Base-by-base conservation (phyloP, 2,329 filamentous ascomycete species). In the Exophiala viscosa region DNA sequence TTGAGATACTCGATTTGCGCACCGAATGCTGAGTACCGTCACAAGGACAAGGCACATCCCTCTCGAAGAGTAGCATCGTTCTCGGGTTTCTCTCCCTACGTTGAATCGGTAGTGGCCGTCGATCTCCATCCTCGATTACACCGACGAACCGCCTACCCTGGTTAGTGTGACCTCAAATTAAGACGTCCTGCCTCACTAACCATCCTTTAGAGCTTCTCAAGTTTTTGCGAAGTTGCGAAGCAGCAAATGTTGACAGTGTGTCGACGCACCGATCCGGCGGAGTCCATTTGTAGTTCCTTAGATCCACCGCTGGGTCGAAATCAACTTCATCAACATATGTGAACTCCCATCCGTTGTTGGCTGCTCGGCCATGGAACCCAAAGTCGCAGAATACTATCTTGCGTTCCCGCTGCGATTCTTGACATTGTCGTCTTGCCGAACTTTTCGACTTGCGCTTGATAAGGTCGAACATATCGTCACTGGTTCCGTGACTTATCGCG, bases 331-430 rank as follows among this genome's bases (percentile, higher is more conserved):
- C 50, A 10, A 54, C 45, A 45, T 48, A 54, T 10, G 50, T 45
- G 40, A 54, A 54, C 4, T 31, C 14, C 50, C 50, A 54, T 7
- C 50, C 50, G 15, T 53, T 32, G 15, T 49, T 54, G 7, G 36
- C 34, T 13, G 39, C 28, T 33, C 50, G 45, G 9, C 39, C 45
- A 54, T 54, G 50, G 17, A 48, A 54, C 1, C 45, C 50, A 45
- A 45, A 54, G 15, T 54, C 50, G 31, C 50, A 54, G 39, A 54
- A 54, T 17, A 54, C 50, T 14, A 54, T 54, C 45, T 45, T 54
- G 10, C 50, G 45, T 35, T 54, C 23, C n/a, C 17, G 23, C 11
- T 18, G 15, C 5, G 18, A 11, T 34, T 49, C 38, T 14, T 45
- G 35, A 35, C 50, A 54, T 41, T 48, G 45, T 18, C 14, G 45